Evolutionary conservation across 2,329 filamentous ascomycete genomes (phyloP), one percentile per base, ranked within the genome.

Genomic region (Colletotrichum somersetense): DNA sequence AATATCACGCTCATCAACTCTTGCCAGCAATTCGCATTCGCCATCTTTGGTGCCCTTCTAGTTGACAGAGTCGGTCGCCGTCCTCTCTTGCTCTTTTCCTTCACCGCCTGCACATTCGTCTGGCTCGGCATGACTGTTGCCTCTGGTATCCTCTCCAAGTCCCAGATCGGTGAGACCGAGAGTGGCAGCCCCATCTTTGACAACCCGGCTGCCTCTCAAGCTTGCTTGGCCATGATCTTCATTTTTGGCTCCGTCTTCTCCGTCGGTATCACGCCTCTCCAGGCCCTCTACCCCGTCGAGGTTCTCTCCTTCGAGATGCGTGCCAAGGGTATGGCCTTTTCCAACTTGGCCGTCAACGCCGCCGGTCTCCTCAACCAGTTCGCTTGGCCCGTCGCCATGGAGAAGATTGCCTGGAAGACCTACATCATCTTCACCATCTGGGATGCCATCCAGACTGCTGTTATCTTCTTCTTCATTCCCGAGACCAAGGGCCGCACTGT

Each of bases 1-100:
- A 85, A 88, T 75, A 83, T 89, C 73, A 87, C 83, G 11, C 83
- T 89, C 42, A 86, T 86, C 77, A 86, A 88, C 78, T 83, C 83
- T 38, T 85, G 84, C 67, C 83, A 86, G 76, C 84, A 87, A 74
- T 85, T 88, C 76, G 75, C 83, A 65, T 85, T 83, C 73, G 86
- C 86, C 53, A 81, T 87, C 44, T 68, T 85, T 18, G 88, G 88
- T 40, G 86, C 87, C 23, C 77, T 81, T 16, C 76, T 88, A 2
- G 85, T 88, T 35, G 87, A 88, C 69, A 79, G 77, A 48, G 75
- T 88, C 40, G 86, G 88, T 46, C 86, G 88, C 46, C 85, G 88
- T 14, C 84, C 84, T n/a, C 80, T 88, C 42, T 81, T 89, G 52
- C 77, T 89, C 62, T 85, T 85, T 71, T 86, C 85, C 30, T 84